Conservation (phyloP, 352 stramenopile genomes). For the Globisporangium splendens region DNA sequence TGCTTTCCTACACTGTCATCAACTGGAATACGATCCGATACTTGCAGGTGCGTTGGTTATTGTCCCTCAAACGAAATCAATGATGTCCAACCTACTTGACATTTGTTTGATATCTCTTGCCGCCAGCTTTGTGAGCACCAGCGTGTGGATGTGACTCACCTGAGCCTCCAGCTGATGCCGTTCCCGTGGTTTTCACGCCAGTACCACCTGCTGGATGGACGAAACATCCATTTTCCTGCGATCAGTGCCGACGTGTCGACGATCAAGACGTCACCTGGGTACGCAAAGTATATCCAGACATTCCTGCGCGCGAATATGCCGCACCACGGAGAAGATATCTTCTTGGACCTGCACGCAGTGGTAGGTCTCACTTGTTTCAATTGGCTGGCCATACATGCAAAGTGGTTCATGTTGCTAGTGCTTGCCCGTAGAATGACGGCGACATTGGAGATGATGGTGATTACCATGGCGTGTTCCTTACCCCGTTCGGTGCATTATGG, state of each 20-base stretch:
- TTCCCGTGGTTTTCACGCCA: slow-evolving; percentile 77
- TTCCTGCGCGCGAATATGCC: slow-evolving; percentile 41
- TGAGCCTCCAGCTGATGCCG: slow-evolving; percentile 80
- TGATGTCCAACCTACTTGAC: too few species aligned
- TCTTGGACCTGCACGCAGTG: slow-evolving; percentile 58
- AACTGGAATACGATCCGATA: slow-evolving; percentile 83
- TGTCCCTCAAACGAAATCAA: too few species aligned
- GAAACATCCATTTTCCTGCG: slow-evolving; percentile 29
- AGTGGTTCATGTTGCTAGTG: neutral
- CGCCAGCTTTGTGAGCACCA: slow-evolving; percentile 41
- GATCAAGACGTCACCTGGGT: slow-evolving; percentile 28
- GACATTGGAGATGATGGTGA: slow-evolving; percentile 31
- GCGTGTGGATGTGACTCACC: slow-evolving; percentile 53
- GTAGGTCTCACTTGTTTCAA: slow-evolving; percentile 11
- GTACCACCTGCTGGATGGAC: slow-evolving; percentile 36
- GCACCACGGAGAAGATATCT: slow-evolving; percentile 22
- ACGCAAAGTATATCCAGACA: slow-evolving; percentile 34
- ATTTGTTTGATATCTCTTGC: neutral
- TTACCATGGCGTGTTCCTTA: slow-evolving; percentile 37
- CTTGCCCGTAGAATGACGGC: slow-evolving; percentile 31
- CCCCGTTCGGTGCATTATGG: slow-evolving; percentile 44
- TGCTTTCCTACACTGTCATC: slow-evolving; percentile 81
- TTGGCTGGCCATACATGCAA: too few species aligned
- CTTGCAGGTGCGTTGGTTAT: slow-evolving; percentile 31
- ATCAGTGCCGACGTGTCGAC: slow-evolving; percentile 34